Evolutionary conservation across 2,329 filamentous ascomycete genomes (phyloP).

Genomic region (Pyricularia grisea): DNA sequence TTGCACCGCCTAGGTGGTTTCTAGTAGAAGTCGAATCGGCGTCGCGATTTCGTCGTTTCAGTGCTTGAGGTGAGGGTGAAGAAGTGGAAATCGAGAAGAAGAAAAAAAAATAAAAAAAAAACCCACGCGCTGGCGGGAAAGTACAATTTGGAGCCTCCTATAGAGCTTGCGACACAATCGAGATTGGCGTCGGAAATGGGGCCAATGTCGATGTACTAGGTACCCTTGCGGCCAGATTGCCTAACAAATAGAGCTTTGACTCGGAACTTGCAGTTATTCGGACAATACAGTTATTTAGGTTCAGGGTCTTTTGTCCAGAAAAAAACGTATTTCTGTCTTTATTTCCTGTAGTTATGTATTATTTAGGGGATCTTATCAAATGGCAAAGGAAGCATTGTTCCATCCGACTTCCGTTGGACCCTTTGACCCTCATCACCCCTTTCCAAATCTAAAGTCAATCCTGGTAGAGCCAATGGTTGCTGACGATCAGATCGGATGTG

Average conservation of each 20-base stretch:
- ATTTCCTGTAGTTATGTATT: neutral
- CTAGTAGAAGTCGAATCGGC: neutral
- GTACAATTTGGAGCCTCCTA: conserved; percentile 1
- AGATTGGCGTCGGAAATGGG: neutral
- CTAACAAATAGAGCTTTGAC: neutral
- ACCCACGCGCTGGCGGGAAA: neutral
- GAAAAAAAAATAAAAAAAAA: no score
- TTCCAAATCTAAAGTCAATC: neutral
- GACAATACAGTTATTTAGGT: no score
- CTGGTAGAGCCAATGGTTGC: neutral
- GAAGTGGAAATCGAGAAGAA: neutral
- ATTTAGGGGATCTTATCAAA: neutral
- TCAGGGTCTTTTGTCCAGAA: neutral
- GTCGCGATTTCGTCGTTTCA: neutral
- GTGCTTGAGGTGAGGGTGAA: neutral
- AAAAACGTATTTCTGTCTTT: neutral
- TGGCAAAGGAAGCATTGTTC: neutral
- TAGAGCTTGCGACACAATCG: neutral
- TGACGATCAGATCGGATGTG: neutral
- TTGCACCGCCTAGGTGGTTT: neutral
- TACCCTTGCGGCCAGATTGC: neutral
- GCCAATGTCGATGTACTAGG: neutral
- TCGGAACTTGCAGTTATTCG: neutral
- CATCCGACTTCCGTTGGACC: neutral
- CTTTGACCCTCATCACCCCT: neutral